These are phyloP conservation scores for Colletotrichum destructivum DNA, from an alignment of 2,329 filamentous ascomycete genomes.

Conservation along the genomic window DNA sequence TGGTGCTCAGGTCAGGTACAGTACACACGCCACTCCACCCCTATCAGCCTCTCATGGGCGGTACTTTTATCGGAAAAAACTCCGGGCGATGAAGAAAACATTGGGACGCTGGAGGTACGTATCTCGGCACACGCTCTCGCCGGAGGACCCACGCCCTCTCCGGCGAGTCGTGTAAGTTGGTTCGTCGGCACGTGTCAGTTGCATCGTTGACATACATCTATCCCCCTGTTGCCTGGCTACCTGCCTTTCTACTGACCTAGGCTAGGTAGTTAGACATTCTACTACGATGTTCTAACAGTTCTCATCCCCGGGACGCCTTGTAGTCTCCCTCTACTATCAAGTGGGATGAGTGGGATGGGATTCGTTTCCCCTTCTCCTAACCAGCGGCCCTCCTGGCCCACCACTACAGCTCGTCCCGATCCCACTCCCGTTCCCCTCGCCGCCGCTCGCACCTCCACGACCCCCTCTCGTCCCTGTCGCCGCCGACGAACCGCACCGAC, in stretches of 20 bases:
- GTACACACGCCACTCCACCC: neutral
- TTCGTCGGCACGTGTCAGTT: neutral
- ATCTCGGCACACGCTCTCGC: neutral
- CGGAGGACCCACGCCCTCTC: neutral
- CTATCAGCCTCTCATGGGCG: no score
- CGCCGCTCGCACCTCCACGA: constrained; percentile 34
- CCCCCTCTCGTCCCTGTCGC: constrained; percentile 21
- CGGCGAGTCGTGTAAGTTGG: neutral
- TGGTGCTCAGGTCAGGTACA: no score
- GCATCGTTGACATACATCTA: neutral
- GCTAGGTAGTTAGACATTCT: no score
- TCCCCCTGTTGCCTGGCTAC: neutral
- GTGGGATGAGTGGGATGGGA: no score
- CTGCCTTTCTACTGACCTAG: no score
- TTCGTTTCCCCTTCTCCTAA: no score
- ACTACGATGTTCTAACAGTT: no score
- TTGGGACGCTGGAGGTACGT: no score
- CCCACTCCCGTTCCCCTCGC: neutral
- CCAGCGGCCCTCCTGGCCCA: no score
- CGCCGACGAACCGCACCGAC: constrained; percentile 20
- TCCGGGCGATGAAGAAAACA: neutral
- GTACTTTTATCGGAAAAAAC: neutral
- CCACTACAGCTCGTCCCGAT: constrained; percentile 9
- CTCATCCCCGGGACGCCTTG: no score
- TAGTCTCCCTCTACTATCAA: no score